Percentiles rank a stretch among this genome's conserved stretches.
These are phyloP conservation scores for Leishmania tropica DNA, from an alignment of 208 protist genomes.

Conservation along the genomic window DNA sequence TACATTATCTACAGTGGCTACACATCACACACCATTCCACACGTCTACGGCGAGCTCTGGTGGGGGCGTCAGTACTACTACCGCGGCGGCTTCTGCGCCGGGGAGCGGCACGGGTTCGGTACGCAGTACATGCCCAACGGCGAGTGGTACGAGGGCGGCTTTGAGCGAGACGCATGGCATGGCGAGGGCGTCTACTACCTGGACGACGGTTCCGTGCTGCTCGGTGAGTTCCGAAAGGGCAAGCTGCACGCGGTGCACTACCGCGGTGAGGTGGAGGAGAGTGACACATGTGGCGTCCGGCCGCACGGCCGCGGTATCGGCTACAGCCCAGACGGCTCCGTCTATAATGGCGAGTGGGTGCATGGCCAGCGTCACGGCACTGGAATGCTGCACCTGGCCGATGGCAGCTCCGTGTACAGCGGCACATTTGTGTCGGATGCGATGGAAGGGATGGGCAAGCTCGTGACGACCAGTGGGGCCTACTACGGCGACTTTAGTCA, in stretches of 20 bases:
- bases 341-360: conserved; percentile 90
- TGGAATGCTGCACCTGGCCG: conserved; percentile 54
- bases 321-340: conserved; percentile 36
- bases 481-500: conserved; percentile 73
- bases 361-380: conserved; percentile 74
- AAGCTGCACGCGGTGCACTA: conserved; percentile 50
- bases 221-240: conserved; percentile 57
- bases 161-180: conserved; percentile 64
- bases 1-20: conserved; percentile 82
- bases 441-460: conserved; percentile 71
- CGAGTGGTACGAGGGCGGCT: conserved; percentile 73
- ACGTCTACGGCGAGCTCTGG: conserved; percentile 86
- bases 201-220: conserved; percentile 67
- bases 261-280: conserved; percentile 74
- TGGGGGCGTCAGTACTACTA: conserved; percentile 68
- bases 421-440: conserved; percentile 63
- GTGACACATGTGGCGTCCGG: conserved; percentile 23
- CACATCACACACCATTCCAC: conserved; percentile 58
- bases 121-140: conserved; percentile 64
- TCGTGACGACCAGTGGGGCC: conserved; percentile 49
- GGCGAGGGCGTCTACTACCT: conserved; percentile 64
- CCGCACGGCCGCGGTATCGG: conserved; percentile 65
- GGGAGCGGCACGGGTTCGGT: conserved; percentile 65
- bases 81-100: conserved; percentile 59
- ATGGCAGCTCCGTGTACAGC: conserved; percentile 64